Evolutionary conservation across 352 stramenopile genomes (phyloP), one percentile per base, ranked within the genome.

Genomic region (Pythium graminicola): DNA sequence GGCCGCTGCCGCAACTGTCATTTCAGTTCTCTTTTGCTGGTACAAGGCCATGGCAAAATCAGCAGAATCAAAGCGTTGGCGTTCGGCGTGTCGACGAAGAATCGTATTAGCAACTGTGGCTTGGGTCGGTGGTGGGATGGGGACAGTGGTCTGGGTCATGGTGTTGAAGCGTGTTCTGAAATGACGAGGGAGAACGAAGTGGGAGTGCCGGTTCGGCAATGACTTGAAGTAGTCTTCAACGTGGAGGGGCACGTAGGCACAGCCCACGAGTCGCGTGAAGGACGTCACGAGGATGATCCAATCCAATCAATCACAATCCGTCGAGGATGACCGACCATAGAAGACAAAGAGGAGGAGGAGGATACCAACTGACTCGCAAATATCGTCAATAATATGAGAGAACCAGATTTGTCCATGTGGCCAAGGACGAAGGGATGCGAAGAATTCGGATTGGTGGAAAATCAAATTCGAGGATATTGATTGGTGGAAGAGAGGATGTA

Each of bases 21-120:
- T 10, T 35, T 26, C 16, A 24, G 35, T 16, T 19, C 74, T 31
- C 60, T 62, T 60, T 9, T 67, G 53, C n/a, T 63, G 54, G 17
- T 60, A 61, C 47, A 67, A 52, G 2, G 54, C 57, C 60, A 89
- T 76, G 26, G 66, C 73, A 51, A 80, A 84, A 51, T 89, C 78
- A 7, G 78, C 78, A 47, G 78, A 89, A 53, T 89, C 78, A 50
- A 89, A 89, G 26, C 78, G 78, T 62, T 88, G 74, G 33, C 77
- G 77, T 35, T 79, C 58, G 9, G 49, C 41, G 42, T 76, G 74
- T 6, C 77, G 77, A 50, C 79, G 70, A 45, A 88, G 61, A 45
- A 86, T 70, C 17, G 60, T 64, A 23, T 55, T 57, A 3, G 45
- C 52, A 19, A 45, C 41, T 7, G 59, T 41, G 35, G 55, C 61